Conservation (phyloP, 2,329 filamentous ascomycete genomes). For the Alternaria brassicicola region DNA sequence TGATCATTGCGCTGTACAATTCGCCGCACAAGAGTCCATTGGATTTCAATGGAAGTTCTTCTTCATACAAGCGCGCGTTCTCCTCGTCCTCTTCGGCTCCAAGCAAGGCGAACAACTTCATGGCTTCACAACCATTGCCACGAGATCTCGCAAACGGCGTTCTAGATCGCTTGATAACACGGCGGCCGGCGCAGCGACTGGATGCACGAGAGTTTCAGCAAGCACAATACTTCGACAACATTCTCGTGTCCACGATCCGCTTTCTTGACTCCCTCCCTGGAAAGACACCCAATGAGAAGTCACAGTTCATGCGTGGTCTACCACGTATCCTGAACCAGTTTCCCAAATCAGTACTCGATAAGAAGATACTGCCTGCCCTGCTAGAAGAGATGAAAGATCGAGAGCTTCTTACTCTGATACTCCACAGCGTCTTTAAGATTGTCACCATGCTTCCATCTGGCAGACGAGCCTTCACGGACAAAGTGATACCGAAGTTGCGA, state of each 20-base stretch:
- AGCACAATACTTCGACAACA: slow-evolving; percentile 95
- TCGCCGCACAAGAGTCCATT: slow-evolving; percentile 89
- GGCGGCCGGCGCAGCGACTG: slow-evolving; percentile 84
- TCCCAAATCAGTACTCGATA: slow-evolving; percentile 90
- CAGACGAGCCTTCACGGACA: slow-evolving; percentile 80
- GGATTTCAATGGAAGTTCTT: slow-evolving; percentile 78
- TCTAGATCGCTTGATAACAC: slow-evolving; percentile 82
- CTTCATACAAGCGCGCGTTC: slow-evolving; percentile 85
- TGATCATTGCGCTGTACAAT: slow-evolving; percentile 91
- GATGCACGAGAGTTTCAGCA: slow-evolving; percentile 91
- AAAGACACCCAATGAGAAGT: slow-evolving; percentile 90
- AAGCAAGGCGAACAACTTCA: slow-evolving; percentile 80
- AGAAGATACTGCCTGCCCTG: slow-evolving; percentile 86
- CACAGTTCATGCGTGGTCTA: slow-evolving; percentile 87
- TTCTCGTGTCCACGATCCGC: slow-evolving; percentile 92
- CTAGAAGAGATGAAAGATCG: slow-evolving; percentile 94
- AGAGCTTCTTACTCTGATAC: slow-evolving; percentile 80
- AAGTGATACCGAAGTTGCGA: slow-evolving; percentile 81
- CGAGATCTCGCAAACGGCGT: slow-evolving; percentile 77
- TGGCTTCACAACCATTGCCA: slow-evolving; percentile 79
- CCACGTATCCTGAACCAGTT: slow-evolving; percentile 89
- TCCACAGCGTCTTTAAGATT: slow-evolving; percentile 93
- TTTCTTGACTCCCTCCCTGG: slow-evolving; percentile 90
- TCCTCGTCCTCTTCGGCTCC: slow-evolving; percentile 79
- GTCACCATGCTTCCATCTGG: slow-evolving; percentile 74